Percentiles rank a stretch among this genome's conserved stretches.
These are phyloP conservation scores for Talaromyces amestolkiae DNA, from an alignment of 2,329 filamentous ascomycete genomes.

Conservation along the genomic window DNA sequence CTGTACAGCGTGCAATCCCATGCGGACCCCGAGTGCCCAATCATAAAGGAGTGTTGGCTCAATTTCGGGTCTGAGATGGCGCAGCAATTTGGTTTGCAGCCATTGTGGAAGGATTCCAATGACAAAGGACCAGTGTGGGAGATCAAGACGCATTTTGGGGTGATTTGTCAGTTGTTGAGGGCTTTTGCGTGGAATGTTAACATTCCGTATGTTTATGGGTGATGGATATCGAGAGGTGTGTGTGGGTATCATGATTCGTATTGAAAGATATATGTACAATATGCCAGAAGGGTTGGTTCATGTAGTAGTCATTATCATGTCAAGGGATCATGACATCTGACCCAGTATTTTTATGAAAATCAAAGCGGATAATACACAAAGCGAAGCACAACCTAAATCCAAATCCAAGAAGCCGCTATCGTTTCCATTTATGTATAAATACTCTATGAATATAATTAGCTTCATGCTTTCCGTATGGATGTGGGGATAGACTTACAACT, in stretches of 20 bases:
- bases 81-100: neutral
- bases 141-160: slow-evolving; percentile 14
- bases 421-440: slow-evolving; percentile 11
- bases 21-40: neutral
- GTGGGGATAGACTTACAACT: slow-evolving; percentile 62
- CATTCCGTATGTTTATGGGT: slow-evolving; percentile 14
- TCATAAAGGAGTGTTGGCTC: slow-evolving; percentile 15
- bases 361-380: neutral
- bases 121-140: slow-evolving; percentile 15
- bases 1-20: slow-evolving; percentile 6
- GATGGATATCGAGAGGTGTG: neutral
- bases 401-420: neutral
- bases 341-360: neutral
- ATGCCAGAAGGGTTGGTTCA: neutral
- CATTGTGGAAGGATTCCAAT: slow-evolving; percentile 10
- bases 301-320: neutral
- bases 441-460: slow-evolving; percentile 6
- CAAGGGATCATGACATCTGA: neutral
- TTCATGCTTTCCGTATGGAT: neutral
- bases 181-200: slow-evolving; percentile 18
- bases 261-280: neutral
- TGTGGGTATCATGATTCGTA: neutral
- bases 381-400: neutral
- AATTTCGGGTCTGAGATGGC: slow-evolving; percentile 8
- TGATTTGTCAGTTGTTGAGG: slow-evolving; percentile 18